Conservation (phyloP, 257 asterid genomes). For the Linaria vulgaris region DNA sequence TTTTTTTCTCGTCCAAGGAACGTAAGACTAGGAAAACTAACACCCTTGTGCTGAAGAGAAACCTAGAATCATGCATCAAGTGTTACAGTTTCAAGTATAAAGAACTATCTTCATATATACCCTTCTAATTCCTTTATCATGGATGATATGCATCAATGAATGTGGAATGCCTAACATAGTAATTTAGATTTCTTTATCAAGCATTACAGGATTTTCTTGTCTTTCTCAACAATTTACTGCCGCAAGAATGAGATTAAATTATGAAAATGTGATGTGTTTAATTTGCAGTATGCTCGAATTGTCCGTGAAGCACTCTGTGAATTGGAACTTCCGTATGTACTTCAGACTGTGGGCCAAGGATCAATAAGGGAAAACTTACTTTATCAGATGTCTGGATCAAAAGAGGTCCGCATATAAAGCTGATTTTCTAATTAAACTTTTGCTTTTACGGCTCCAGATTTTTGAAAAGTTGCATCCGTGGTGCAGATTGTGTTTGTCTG, state of each 20-base stretch:
- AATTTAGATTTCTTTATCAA: too few relatives aligned
- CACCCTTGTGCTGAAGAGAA: too few relatives aligned
- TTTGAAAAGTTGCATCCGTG: not conserved
- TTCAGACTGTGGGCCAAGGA: constrained; percentile 64
- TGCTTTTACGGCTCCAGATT: not conserved
- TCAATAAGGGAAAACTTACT: constrained; percentile 48
- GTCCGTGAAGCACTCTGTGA: constrained; percentile 84
- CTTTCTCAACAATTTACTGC: not conserved
- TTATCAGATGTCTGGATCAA: constrained; percentile 56
- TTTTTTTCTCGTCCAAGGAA: too few relatives aligned
- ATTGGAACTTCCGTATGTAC: constrained; percentile 71
- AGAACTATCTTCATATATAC: too few relatives aligned
- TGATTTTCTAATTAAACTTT: not conserved
- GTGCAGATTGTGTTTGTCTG: too few relatives aligned
- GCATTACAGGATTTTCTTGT: too few relatives aligned
- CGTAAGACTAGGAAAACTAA: too few relatives aligned
- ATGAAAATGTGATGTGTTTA: constrained; percentile 8
- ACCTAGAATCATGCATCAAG: too few relatives aligned
- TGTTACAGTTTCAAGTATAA: too few relatives aligned
- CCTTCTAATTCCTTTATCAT: too few relatives aligned
- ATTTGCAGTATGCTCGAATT: constrained; percentile 62
- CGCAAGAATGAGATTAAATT: not conserved
- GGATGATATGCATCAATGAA: too few relatives aligned
- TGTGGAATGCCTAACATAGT: too few relatives aligned
- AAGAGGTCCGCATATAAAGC: constrained; percentile 42